Conservation (phyloP, 768 basidiomycete genomes). For the Serpula lacrymans region DNA sequence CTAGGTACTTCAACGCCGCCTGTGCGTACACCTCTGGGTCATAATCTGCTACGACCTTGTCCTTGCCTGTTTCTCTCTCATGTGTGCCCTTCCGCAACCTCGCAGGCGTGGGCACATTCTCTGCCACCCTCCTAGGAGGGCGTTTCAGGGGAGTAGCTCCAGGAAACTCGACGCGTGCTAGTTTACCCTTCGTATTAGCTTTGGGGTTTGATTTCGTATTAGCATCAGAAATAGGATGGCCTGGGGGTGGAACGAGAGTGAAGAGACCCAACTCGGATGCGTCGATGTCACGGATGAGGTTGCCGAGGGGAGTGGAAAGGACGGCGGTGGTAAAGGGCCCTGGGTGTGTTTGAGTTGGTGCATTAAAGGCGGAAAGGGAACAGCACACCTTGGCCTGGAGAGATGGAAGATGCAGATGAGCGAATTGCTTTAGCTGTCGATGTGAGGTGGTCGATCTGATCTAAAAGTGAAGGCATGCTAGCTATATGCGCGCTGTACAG, state of each 20-base stretch:
- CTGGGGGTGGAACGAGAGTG: slow-evolving; percentile 42
- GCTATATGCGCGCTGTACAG: too few species aligned
- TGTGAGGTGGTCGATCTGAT: slow-evolving; percentile 66
- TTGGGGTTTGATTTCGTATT: slow-evolving; percentile 25
- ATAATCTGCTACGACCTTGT: slow-evolving; percentile 38
- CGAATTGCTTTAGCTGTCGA: slow-evolving; percentile 50
- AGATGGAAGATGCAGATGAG: slow-evolving; percentile 35
- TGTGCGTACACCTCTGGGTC: slow-evolving; percentile 75
- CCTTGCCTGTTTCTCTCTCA: slow-evolving; percentile 19
- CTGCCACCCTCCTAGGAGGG: slow-evolving; percentile 39
- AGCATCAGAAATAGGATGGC: slow-evolving; percentile 29
- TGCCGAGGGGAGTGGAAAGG: slow-evolving; percentile 58
- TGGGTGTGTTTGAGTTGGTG: slow-evolving; percentile 11
- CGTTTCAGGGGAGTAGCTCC: slow-evolving; percentile 68
- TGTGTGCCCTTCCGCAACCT: too few species aligned
- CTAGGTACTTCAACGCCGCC: slow-evolving; percentile 73
- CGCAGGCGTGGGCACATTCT: too few species aligned
- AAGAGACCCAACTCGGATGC: slow-evolving; percentile 78
- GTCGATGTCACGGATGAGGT: slow-evolving; percentile 79
- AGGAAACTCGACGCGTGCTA: slow-evolving; percentile 62
- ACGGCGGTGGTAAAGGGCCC: slow-evolving; percentile 64
- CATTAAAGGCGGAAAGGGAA: slow-evolving; percentile 8
- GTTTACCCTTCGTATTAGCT: slow-evolving; percentile 31
- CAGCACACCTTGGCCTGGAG: slow-evolving; percentile 18
- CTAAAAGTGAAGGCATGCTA: slow-evolving; percentile 59